Evolutionary conservation across 176 grass and related monocot species (phyloP).

Genomic region (Miscanthus lutarioriparius): DNA sequence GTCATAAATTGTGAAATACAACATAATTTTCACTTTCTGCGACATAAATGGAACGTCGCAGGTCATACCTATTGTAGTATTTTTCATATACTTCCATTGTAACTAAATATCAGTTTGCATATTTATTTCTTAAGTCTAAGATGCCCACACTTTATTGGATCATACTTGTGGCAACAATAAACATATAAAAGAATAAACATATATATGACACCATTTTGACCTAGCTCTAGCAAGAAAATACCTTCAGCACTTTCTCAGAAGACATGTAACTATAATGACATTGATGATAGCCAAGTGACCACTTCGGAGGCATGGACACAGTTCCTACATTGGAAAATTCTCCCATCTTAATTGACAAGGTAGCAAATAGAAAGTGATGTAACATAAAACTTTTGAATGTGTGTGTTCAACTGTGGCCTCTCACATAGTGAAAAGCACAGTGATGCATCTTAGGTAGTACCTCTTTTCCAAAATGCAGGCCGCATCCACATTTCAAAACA

Average conservation of each 20-base stretch:
- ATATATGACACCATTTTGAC: too few species aligned
- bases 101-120: background rate
- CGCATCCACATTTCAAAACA: too few species aligned
- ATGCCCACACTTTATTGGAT: too few species aligned
- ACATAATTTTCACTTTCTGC: too few species aligned
- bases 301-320: slow-evolving; percentile 89
- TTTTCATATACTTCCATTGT: background rate
- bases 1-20: too few species aligned
- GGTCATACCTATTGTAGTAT: too few species aligned
- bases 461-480: too few species aligned
- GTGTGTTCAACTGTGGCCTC: background rate
- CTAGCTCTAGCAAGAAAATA: slow-evolving; percentile 32
- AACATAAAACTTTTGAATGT: background rate
- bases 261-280: slow-evolving; percentile 87
- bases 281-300: slow-evolving; percentile 94
- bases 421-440: background rate
- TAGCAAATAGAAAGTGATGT: background rate
- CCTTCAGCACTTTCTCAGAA: slow-evolving; percentile 79
- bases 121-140: too few species aligned
- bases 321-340: slow-evolving; percentile 55
- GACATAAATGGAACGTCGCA: too few species aligned
- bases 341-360: background rate
- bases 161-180: too few species aligned
- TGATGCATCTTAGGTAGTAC: background rate
- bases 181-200: too few species aligned